phyloP scores from a whole-genome alignment of 176 grass and related monocot genomes.

The Phragmites australis region DNA sequence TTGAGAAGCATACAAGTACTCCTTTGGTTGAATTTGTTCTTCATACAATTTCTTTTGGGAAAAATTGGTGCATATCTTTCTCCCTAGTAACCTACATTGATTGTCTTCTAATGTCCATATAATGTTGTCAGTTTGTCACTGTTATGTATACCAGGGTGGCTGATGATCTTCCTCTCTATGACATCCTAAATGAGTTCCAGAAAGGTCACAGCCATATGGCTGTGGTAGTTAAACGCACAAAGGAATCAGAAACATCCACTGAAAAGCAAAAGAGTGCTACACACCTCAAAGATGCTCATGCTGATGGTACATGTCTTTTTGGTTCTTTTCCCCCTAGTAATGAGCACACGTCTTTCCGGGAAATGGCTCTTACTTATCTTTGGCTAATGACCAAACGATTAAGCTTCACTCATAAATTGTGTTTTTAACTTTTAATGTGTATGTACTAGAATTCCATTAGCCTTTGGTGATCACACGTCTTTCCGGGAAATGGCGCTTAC shows the following conservation, averaged over 20 bases:
- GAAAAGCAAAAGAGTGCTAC: constrained; percentile 55
- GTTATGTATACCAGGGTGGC: constrained; percentile 65
- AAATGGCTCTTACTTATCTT: too few relatives aligned
- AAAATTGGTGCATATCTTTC: not conserved
- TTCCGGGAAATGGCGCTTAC: constrained; percentile 29
- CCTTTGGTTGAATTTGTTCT: not conserved
- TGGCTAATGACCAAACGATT: too few relatives aligned
- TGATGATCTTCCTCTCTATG: constrained; percentile 96
- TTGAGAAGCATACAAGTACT: not conserved
- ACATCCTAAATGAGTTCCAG: constrained; percentile 99
- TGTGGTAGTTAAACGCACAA: constrained; percentile 79
- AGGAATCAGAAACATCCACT: constrained; percentile 42
- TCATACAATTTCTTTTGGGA: not conserved
- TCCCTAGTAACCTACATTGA: constrained; percentile 2
- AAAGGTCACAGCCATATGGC: constrained; percentile 99
- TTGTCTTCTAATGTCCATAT: constrained; percentile 28
- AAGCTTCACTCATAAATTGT: not conserved
- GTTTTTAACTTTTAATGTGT: constrained; percentile 30
- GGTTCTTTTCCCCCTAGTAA: not conserved
- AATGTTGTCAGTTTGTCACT: constrained; percentile 24
- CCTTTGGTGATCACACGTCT: constrained; percentile 24
- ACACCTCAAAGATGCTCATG: constrained; percentile 41
- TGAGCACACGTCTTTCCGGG: too few relatives aligned
- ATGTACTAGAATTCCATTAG: constrained; percentile 18
- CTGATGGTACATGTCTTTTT: constrained; percentile 52